Conservation (phyloP, 2,329 filamentous ascomycete genomes). For the Drechslerella coelobrocha region DNA sequence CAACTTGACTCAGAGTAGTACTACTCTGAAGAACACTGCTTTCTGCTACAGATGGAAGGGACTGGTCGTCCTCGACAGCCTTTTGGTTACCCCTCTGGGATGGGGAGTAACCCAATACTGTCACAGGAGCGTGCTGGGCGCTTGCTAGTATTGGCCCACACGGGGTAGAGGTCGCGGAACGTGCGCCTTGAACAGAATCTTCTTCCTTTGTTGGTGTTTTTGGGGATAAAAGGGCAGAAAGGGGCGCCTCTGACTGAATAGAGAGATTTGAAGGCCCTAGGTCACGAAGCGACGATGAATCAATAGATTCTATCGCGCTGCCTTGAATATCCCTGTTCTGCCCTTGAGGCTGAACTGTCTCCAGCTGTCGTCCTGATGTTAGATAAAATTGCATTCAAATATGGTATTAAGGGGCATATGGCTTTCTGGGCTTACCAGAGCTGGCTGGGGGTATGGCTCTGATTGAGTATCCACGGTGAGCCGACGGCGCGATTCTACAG, state of each 20-base stretch:
- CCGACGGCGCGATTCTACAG: constrained; percentile 45
- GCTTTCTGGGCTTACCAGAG: constrained; percentile 30
- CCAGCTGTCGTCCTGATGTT: constrained; percentile 20
- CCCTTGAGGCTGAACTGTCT: constrained; percentile 17
- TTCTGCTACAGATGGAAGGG: background rate
- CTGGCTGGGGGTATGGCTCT: constrained; percentile 16
- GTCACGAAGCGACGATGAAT: constrained; percentile 33
- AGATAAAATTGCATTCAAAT: background rate
- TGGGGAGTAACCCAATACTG: constrained; percentile 49
- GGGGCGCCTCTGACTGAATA: constrained; percentile 18
- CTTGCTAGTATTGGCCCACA: constrained; percentile 49
- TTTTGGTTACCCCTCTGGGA: constrained; percentile 15
- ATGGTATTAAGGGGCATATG: constrained; percentile 6
- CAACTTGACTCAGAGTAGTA: constrained; percentile 12
- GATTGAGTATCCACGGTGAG: constrained; percentile 34
- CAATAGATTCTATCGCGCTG: constrained; percentile 16
- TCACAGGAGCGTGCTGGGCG: constrained; percentile 40
- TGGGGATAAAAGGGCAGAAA: constrained; percentile 30
- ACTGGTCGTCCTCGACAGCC: background rate
- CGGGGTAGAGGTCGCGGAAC: constrained; percentile 36
- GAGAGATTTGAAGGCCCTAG: constrained; percentile 15
- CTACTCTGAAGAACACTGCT: background rate
- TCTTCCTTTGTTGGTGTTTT: constrained; percentile 29
- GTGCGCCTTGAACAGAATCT: constrained; percentile 33
- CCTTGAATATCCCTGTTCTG: constrained; percentile 11